Evolutionary conservation across 148 eudicot species (phyloP), one percentile per base, ranked within the genome.

Genomic region (Silene latifolia): DNA sequence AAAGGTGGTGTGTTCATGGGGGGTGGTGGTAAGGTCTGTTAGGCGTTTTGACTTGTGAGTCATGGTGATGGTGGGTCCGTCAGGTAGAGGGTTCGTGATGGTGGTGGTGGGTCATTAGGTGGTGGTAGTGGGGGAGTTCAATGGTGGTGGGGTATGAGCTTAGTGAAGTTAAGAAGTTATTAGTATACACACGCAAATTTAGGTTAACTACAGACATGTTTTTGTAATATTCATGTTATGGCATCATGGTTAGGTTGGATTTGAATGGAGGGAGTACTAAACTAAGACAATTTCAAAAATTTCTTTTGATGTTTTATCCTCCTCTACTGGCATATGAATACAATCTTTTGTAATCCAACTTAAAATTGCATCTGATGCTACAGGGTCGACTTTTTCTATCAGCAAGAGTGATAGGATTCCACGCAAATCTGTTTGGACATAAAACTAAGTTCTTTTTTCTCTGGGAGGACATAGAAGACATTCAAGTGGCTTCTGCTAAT

Each of bases 321-420:
- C 20, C n/a, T 42, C n/a, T 72, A 67, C 4, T 60, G 23, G 35
- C 20, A 11, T 60, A 44, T 53, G 21, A 46, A 19, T 53, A n/a
- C 64, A 35, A 9, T 24, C 21, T 32, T 78, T 56, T 78, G 63
- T 9, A 2, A 19, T 39, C 25, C 46, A n/a, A 13, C 73, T 80
- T 61, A 72, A 59, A 23, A 4, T 67, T 67, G 64, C 9, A 12
- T 71, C 46, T 76, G 54, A 27, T 74, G 21, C 80, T 46, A 51
- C 93, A 95, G 99, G 99, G 99, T 57, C 97, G 99, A 44, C 86
- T 95, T 69, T 95, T 92, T 84, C 80, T 95, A 72, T 95, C 99
- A 53, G 89, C 99, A 17, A 88, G 99, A 81, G 86, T 92, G 79
- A 89, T 95, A 69, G 99, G 99, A 39, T 95, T 92, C 75, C 93